A percentile compares a stretch with the other conserved stretches of the same genome.
These are phyloP conservation scores for Ceratopteris richardii DNA, from an alignment of 75 land plant genomes.

Conservation along the genomic window DNA sequence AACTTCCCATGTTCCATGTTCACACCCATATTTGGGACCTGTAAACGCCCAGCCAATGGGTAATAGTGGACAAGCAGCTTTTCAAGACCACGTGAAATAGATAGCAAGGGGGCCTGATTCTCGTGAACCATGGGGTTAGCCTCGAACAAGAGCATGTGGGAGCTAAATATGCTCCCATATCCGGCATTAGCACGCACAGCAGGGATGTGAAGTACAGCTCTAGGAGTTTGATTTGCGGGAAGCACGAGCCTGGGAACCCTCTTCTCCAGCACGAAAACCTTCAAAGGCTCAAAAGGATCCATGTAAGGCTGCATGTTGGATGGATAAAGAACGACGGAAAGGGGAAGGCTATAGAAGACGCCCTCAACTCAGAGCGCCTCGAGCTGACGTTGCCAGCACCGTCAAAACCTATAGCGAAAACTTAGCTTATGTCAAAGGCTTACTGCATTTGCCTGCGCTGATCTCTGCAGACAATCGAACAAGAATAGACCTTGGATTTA, in stretches of 20 bases:
- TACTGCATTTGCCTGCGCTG: too few relatives aligned
- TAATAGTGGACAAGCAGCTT: conserved; percentile 16
- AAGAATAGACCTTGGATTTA: too few relatives aligned
- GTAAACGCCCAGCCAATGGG: conserved; percentile 20
- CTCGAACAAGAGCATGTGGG: conserved; percentile 7
- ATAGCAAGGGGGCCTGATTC: not conserved
- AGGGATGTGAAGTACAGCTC: not conserved
- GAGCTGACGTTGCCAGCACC: too few relatives aligned
- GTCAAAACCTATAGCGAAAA: too few relatives aligned
- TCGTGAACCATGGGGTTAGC: not conserved
- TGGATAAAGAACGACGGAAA: too few relatives aligned
- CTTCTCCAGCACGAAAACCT: not conserved
- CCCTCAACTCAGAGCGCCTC: too few relatives aligned
- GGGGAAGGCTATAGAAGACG: too few relatives aligned
- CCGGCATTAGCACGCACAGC: not conserved
- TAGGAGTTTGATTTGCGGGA: not conserved
- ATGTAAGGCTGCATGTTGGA: too few relatives aligned
- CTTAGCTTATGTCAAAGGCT: too few relatives aligned
- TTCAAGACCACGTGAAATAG: not conserved
- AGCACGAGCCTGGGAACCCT: conserved; percentile 1
- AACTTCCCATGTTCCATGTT: conserved; percentile 5
- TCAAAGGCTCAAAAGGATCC: not conserved
- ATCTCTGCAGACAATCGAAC: too few relatives aligned
- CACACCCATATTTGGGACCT: not conserved
- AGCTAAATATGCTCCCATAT: conserved; percentile 2